A percentile compares a stretch with the other conserved stretches of the same genome.
Evolutionary conservation across 2,329 filamentous ascomycete species (phyloP).

Genomic region (Lachnellula suecica): DNA sequence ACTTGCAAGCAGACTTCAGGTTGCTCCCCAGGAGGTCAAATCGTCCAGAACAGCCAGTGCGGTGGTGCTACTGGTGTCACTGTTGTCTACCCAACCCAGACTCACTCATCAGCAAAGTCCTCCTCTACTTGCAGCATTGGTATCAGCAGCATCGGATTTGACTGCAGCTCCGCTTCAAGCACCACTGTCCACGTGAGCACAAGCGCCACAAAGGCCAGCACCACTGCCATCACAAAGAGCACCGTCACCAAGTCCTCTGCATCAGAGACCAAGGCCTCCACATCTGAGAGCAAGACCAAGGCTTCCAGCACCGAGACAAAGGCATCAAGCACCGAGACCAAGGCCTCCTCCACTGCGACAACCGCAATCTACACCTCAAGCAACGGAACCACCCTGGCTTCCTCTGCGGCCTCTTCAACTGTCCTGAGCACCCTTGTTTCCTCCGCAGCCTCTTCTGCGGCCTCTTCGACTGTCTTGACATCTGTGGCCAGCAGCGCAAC

Average conservation of each 20-base stretch:
- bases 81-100: slow-evolving; percentile 58
- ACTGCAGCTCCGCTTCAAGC: slow-evolving; percentile 55
- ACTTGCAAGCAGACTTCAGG: slow-evolving; percentile 74
- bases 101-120: slow-evolving; percentile 48
- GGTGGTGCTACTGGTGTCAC: slow-evolving; percentile 84
- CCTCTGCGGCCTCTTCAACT: slow-evolving; percentile 3
- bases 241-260: slow-evolving; percentile 15
- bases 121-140: slow-evolving; percentile 63
- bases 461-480: background rate
- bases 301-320: background rate
- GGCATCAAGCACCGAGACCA: background rate
- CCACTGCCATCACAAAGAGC: slow-evolving; percentile 3
- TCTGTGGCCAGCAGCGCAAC: no score
- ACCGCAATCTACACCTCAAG: background rate
- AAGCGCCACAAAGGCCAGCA: slow-evolving; percentile 7
- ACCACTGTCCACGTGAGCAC: slow-evolving; percentile 18
- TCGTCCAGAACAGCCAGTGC: slow-evolving; percentile 82
- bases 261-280: background rate
- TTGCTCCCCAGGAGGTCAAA: slow-evolving; percentile 67
- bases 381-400: background rate
- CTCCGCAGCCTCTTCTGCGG: slow-evolving; percentile 2
- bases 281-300: background rate
- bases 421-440: no score
- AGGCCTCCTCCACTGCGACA: background rate
- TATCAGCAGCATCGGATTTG: slow-evolving; percentile 73